A percentile compares a stretch with the other conserved stretches of the same genome.
These are phyloP conservation scores for Annulohypoxylon stygium DNA, from an alignment of 495 filamentous ascomycete genomes.

Conservation along the genomic window DNA sequence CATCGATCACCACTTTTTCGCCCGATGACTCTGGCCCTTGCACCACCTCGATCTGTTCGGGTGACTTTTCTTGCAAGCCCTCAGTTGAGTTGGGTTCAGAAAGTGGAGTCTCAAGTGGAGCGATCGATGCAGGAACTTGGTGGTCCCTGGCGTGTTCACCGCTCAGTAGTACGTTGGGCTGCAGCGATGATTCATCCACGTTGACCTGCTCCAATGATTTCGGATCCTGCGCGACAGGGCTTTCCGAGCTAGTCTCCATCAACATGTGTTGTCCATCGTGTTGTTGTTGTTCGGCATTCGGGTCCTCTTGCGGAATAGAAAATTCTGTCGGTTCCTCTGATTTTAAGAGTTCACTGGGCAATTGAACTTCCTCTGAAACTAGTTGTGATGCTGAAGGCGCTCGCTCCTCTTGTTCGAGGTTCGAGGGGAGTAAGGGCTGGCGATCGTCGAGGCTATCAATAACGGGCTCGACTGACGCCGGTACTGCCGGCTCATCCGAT, in stretches of 20 bases:
- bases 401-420: conserved; percentile 28
- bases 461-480: not conserved
- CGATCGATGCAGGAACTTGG: conserved; percentile 31
- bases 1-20: conserved; percentile 8
- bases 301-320: conserved; percentile 15
- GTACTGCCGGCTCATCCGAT: conserved; percentile 11
- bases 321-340: conserved; percentile 16
- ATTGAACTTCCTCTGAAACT: conserved; percentile 21
- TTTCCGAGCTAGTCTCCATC: conserved; percentile 28
- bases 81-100: conserved; percentile 27
- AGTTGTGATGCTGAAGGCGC: not conserved
- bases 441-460: not conserved
- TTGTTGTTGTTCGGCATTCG: conserved; percentile 30
- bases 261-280: conserved; percentile 31
- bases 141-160: conserved; percentile 35
- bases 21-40: conserved; percentile 22
- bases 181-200: conserved; percentile 41
- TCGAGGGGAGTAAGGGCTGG: conserved; percentile 5
- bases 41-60: conserved; percentile 29
- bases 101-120: conserved; percentile 27
- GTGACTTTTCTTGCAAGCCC: conserved; percentile 27
- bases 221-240: conserved; percentile 28
- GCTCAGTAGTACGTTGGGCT: conserved; percentile 38
- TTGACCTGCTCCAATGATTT: conserved; percentile 32
- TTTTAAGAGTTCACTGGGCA: conserved; percentile 17